Evolutionary conservation across 257 asterid species (phyloP), one percentile per base, ranked within the genome.

Genomic region (Thymus mandschuricus): DNA sequence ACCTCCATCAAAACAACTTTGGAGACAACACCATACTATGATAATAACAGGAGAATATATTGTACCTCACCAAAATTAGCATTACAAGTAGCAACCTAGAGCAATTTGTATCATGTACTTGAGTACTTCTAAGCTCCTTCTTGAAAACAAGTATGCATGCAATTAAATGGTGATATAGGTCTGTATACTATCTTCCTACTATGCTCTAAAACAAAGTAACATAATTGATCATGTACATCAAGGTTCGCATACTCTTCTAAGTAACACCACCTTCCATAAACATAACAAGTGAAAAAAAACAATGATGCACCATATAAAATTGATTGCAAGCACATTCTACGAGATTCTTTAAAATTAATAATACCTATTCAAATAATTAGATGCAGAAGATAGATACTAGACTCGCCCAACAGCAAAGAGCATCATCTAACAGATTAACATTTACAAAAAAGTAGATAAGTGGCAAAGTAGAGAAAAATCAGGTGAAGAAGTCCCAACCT

Each of bases 401-500:
- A 30, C 51, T 34, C 4, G 5, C 49, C 30, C 40, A 38, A 71
- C 5, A 56, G 59, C 13, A 57, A 49, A 71, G 35, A 50, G 35
- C 43, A 44, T 63, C 62, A 57, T 56, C 52, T 29, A 54, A 70
- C 44, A n/a, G 28, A 41, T 51, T 11, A 11, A 51, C 49, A 59
- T 38, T 67, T 71, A 46, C 64, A 30, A 34, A 61, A 40, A 50
- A 58, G 48, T 34, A 5, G 59, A 56, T 21, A 71, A 51, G 50
- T 65, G 56, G 33, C 41, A 52, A 38, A 49, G 33, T 63, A 55
- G 64, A 21, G 71, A 68, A 38, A 21, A 8, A 67, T 34, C 44
- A 74, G 68, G 64, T 60, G 70, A 2, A 71, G 3, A 48, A 46
- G 59, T 65, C 59, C 69, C 38, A 72, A 94, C 97, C 97, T 91